phyloP scores from a whole-genome alignment of 2,329 filamentous ascomycete genomes.

The Colletotrichum eleusines region DNA sequence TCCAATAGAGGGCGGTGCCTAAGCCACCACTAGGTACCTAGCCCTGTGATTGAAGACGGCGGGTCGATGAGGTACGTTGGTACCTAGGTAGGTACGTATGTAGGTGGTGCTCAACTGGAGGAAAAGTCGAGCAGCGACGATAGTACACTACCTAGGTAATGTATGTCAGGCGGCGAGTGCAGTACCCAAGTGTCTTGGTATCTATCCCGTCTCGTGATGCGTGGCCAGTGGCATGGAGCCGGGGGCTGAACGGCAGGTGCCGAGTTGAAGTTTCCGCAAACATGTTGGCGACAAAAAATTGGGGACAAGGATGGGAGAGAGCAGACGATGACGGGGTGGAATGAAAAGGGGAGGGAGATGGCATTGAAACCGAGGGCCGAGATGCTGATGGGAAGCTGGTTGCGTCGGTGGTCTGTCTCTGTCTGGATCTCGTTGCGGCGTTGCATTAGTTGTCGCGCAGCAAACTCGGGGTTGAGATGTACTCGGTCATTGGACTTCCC shows the following conservation, averaged over 20 bases:
- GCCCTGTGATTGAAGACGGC: slow-evolving; percentile 9
- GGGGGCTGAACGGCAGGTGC: background rate
- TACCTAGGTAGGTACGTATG: too few species aligned
- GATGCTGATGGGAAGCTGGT: background rate
- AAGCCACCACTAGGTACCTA: slow-evolving; percentile 18
- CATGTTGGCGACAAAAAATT: background rate
- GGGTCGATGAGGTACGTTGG: slow-evolving; percentile 27
- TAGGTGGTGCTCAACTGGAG: slow-evolving; percentile 12
- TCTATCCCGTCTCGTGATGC: background rate
- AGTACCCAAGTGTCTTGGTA: too few species aligned
- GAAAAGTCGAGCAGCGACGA: slow-evolving; percentile 5
- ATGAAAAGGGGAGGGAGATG: background rate
- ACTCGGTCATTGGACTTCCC: background rate
- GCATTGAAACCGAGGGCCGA: background rate
- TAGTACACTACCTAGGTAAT: background rate
- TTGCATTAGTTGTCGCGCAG: background rate
- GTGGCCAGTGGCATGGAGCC: slow-evolving; percentile 1
- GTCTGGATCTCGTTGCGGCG: background rate
- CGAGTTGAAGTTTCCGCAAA: background rate
- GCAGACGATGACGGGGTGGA: background rate
- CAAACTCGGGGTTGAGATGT: background rate
- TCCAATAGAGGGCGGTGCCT: slow-evolving; percentile 31
- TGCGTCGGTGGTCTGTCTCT: background rate
- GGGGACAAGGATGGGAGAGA: background rate
- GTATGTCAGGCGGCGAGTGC: background rate